Conservation (phyloP, 23 red algal species). For the Cyanidiococcus yangmingshanensis region DNA sequence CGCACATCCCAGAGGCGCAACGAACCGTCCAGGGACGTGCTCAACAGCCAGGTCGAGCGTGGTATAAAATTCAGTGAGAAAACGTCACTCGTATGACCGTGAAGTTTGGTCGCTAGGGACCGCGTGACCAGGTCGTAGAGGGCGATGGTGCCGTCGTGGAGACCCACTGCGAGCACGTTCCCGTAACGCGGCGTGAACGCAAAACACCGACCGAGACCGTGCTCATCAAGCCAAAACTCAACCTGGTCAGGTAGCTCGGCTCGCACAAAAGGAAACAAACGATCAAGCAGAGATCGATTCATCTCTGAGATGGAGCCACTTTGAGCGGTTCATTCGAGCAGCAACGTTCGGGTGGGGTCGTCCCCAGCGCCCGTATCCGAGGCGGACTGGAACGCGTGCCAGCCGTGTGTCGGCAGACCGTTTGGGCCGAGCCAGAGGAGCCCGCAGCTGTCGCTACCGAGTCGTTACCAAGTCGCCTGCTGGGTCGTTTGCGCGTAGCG, state of each 20-base stretch:
- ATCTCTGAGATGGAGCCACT: too few species aligned
- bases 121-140: constrained; percentile 8
- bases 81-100: constrained; percentile 5
- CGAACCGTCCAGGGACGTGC: not conserved
- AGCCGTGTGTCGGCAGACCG: not conserved
- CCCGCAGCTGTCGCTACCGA: not conserved
- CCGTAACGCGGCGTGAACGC: not conserved
- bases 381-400: not conserved
- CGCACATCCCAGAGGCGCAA: constrained; percentile 6
- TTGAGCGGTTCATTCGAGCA: too few species aligned
- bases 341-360: not conserved
- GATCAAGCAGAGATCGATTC: not conserved
- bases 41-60: not conserved
- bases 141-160: not conserved
- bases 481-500: too few species aligned
- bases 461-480: not conserved
- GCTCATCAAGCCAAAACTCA: not conserved
- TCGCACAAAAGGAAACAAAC: not conserved
- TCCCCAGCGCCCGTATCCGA: not conserved
- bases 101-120: not conserved
- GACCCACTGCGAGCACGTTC: constrained; percentile 3
- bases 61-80: not conserved
- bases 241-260: not conserved
- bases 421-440: not conserved
- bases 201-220: constrained; percentile 3